Percentiles rank a stretch among this genome's conserved stretches.
These are phyloP conservation scores for Inga oerstediana DNA, from an alignment of 306 rosid species.

Conservation along the genomic window DNA sequence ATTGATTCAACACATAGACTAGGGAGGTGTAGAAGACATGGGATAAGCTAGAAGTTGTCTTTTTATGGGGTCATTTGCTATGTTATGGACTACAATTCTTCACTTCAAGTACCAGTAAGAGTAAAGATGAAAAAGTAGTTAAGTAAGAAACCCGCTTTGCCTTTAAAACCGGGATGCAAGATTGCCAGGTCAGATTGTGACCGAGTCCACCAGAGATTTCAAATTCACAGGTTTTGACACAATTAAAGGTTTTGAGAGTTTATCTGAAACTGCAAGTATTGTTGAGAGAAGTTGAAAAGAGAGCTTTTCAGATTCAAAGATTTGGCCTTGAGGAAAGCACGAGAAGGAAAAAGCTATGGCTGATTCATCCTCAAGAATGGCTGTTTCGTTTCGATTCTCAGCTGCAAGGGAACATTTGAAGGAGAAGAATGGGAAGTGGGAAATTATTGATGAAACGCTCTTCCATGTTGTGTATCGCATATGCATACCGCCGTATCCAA, in stretches of 20 bases:
- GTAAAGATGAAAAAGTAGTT: slow-evolving; percentile 45
- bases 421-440: slow-evolving; percentile 51
- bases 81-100: slow-evolving; percentile 61
- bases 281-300: slow-evolving; percentile 53
- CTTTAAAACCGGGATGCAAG: slow-evolving; percentile 62
- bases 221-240: slow-evolving; percentile 55
- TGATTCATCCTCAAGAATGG: slow-evolving; percentile 57
- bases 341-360: slow-evolving; percentile 39
- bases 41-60: slow-evolving; percentile 63
- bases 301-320: slow-evolving; percentile 80
- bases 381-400: slow-evolving; percentile 77
- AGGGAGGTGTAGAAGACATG: slow-evolving; percentile 6
- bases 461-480: no score
- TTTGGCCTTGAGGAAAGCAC: slow-evolving; percentile 77
- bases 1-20: no score
- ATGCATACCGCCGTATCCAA: no score
- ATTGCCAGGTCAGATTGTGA: slow-evolving; percentile 87
- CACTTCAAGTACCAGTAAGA: slow-evolving; percentile 59
- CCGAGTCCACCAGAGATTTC: slow-evolving; percentile 76
- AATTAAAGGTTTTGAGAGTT: slow-evolving; percentile 23
- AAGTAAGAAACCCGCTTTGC: slow-evolving; percentile 48
- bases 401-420: slow-evolving; percentile 42
- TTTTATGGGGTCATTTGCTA: slow-evolving; percentile 77
- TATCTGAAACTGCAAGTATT: slow-evolving; percentile 25
- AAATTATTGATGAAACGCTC: slow-evolving; percentile 68